Evolutionary conservation across 1,284 basidiomycete genomes (phyloP).

Genomic region (Ceratobasidium sp.): DNA sequence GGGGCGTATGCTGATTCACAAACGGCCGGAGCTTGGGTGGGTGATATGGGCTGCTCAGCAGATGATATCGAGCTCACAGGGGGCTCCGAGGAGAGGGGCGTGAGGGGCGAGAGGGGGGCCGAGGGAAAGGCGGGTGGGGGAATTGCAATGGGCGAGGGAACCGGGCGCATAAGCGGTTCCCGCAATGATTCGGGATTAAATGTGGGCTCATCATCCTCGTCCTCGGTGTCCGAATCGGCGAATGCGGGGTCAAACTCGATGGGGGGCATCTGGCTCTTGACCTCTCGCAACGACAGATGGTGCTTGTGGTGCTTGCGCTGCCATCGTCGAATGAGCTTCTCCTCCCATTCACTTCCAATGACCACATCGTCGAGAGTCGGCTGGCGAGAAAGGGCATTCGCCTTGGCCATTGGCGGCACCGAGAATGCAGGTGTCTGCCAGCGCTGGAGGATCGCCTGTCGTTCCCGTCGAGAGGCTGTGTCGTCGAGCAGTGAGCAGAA

Average conservation of each 20-base stretch:
- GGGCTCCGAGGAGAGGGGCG: slow-evolving; percentile 25
- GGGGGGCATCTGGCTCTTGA: slow-evolving; percentile 36
- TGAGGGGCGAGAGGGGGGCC: slow-evolving; percentile 33
- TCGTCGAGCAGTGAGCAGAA: slow-evolving; percentile 28
- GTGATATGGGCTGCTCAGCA: slow-evolving; percentile 7
- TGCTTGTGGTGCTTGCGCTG: slow-evolving; percentile 35
- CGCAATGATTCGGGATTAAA: slow-evolving; percentile 14
- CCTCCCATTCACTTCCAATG: slow-evolving; percentile 34
- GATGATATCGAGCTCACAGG: neutral
- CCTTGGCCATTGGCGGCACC: slow-evolving; percentile 13
- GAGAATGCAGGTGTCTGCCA: slow-evolving; percentile 14
- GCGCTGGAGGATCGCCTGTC: slow-evolving; percentile 28
- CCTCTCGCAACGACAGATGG: slow-evolving; percentile 26
- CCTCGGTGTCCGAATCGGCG: slow-evolving; percentile 40
- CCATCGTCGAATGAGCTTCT: slow-evolving; percentile 29
- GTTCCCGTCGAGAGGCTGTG: slow-evolving; percentile 14
- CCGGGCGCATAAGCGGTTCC: slow-evolving; percentile 31
- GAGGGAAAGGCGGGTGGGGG: slow-evolving; percentile 5
- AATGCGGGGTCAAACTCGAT: slow-evolving; percentile 39
- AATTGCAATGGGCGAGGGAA: slow-evolving; percentile 33
- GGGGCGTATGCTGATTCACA: neutral
- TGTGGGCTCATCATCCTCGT: slow-evolving; percentile 13
- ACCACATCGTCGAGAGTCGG: slow-evolving; percentile 22
- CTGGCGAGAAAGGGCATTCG: slow-evolving; percentile 34
- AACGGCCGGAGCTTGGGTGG: neutral